Base-by-base conservation (phyloP, 768 basidiomycete genomes). In the Austroboletus eburneus region DNA sequence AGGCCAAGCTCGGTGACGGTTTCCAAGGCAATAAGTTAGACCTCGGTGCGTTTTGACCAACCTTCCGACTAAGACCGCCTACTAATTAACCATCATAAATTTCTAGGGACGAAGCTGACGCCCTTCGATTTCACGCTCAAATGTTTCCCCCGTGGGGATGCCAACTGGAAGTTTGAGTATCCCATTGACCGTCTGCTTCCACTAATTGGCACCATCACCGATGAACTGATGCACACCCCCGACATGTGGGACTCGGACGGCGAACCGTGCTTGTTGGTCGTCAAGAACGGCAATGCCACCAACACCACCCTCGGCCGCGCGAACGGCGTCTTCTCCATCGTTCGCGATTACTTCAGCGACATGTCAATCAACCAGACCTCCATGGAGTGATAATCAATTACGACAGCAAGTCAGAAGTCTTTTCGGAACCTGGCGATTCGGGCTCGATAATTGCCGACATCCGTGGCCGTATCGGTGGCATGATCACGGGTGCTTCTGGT, bases 371-470 rank as follows among this genome's bases (percentile, higher is more conserved):
- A 33, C 32, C 32, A 33, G 16, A 33, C 32, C 9, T 33, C 32
- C 32, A 33, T 33, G 32, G 32, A 33, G 16, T 33, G 32, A 33
- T 33, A 33, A 33, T 33, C 32, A 33, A 33, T 16, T 33, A 33
- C 12, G 32, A 14, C 12, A 33, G 32, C 32, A 16, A 33, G 32
- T 33, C 32, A 16, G 32, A 33, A 16, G 32, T 16, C 32, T 73
- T 72, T 54, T 68, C 68, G n/a, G 59, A 43, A 18, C 55, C 55
- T 22, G 68, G 69, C 12, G 70, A 72, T 54, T 72, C 69, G 39
- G 72, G 72, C 45, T 56, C 70, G 9, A 48, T 66, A 27, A 57
- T 74, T 45, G 61, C 50, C 36, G 58, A 69, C 49, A 50, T 56
- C 51, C 56, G 24, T 50, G 71, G 70, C 37, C 56, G 65, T 39